These are phyloP conservation scores for Scedosporium dehoogii DNA, from an alignment of 2,329 filamentous ascomycete species.

Conservation along the genomic window DNA sequence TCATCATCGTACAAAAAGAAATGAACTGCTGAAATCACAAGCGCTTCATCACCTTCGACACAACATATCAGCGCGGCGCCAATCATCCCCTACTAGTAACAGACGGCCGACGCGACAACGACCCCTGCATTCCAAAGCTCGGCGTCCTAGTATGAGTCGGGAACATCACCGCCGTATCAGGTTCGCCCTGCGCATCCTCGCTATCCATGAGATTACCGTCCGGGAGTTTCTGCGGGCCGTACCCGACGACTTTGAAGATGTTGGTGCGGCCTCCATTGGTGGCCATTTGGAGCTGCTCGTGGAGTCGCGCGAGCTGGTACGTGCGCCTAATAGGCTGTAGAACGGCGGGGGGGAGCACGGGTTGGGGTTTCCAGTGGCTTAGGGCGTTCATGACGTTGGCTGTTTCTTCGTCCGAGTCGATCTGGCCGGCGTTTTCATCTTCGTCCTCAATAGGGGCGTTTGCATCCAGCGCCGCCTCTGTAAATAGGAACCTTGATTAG, in stretches of 20 bases:
- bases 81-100: constrained; percentile 37
- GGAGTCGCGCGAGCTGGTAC: constrained; percentile 52
- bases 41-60: not conserved
- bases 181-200: constrained; percentile 50
- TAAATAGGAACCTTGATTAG: constrained; percentile 10
- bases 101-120: constrained; percentile 33
- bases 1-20: too few relatives aligned
- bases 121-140: constrained; percentile 32
- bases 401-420: constrained; percentile 93
- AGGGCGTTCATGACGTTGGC: constrained; percentile 78
- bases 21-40: not conserved
- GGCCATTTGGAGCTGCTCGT: constrained; percentile 56
- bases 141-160: constrained; percentile 30
- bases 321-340: constrained; percentile 53
- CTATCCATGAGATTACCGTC: constrained; percentile 38
- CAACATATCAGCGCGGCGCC: not conserved
- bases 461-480: constrained; percentile 88
- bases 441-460: constrained; percentile 85
- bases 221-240: constrained; percentile 43
- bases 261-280: constrained; percentile 57
- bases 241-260: constrained; percentile 52
- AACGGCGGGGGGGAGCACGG: constrained; percentile 57
- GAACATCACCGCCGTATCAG: constrained; percentile 33
- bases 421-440: constrained; percentile 68
- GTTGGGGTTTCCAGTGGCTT: constrained; percentile 65